A percentile compares a stretch with the other conserved stretches of the same genome.
Evolutionary conservation across 2,329 filamentous ascomycete species (phyloP).

Genomic region (Orbilia blumenaviensis): DNA sequence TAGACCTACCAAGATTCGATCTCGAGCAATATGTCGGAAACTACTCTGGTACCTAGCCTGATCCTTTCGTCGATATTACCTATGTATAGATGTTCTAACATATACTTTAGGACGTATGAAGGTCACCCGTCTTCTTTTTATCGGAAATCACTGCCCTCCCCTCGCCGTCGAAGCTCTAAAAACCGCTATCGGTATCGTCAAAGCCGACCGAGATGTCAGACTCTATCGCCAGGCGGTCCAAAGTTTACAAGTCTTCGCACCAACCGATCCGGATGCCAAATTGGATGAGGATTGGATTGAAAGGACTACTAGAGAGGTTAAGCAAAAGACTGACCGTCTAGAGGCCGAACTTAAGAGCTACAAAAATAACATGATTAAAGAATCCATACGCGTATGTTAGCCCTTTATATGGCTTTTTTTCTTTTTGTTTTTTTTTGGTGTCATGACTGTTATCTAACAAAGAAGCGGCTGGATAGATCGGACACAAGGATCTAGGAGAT

Average conservation of each 20-base stretch:
- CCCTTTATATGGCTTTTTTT: background rate
- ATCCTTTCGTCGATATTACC: background rate
- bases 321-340: slow-evolving; percentile 75
- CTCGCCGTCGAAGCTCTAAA: slow-evolving; percentile 83
- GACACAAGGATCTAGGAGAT: slow-evolving; percentile 87
- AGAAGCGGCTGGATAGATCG: slow-evolving; percentile 71
- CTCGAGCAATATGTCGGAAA: slow-evolving; percentile 90
- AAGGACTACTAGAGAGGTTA: slow-evolving; percentile 68
- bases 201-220: slow-evolving; percentile 75
- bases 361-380: slow-evolving; percentile 96
- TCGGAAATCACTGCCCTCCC: slow-evolving; percentile 79
- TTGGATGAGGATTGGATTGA: slow-evolving; percentile 80
- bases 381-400: slow-evolving; percentile 82
- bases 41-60: slow-evolving; percentile 73
- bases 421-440: background rate
- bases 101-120: slow-evolving; percentile 38
- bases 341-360: slow-evolving; percentile 88
- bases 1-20: slow-evolving; percentile 86
- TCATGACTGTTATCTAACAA: slow-evolving; percentile 7
- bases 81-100: background rate
- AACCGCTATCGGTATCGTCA: slow-evolving; percentile 78
- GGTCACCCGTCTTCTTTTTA: slow-evolving; percentile 73
- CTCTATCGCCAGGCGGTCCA: slow-evolving; percentile 76
- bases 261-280: slow-evolving; percentile 73
- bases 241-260: slow-evolving; percentile 71